Evolutionary conservation across 257 asterid species (phyloP), one percentile per base, ranked within the genome.

Genomic region (Nicotiana tabacum): DNA sequence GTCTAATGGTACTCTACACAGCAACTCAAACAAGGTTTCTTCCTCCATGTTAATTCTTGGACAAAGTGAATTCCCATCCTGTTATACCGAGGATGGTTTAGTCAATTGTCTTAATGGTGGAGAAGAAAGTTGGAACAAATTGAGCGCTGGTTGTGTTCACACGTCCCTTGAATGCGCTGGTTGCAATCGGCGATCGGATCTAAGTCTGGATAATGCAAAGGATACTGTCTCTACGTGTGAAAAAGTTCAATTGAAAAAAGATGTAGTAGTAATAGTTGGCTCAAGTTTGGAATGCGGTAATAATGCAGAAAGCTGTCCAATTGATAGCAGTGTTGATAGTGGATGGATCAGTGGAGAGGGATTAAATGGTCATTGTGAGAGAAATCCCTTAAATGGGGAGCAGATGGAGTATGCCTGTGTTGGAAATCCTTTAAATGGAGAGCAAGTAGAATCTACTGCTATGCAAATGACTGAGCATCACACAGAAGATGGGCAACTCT

Each of bases 231-330:
- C 85, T 83, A 86, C 24, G 13, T 33, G 17, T 72, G 82, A 55
- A 46, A 85, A 86, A 5, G 18, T 77, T 60, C 58, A 77, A 37
- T 12, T 60, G 39, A 78, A 64, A 58, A 82, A 77, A 77, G 90
- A 72, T 80, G 61, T 70, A 18, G 72, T 66, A 84, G 77, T 81
- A 12, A 76, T 32, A 78, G 74, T 81, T 57, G 62, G 66, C 83
- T 77, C 69, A 30, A 55, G 67, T 61, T 82, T 83, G 64, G 89
- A 83, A 78, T 83, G 82, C 83, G 92, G 68, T 77, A 67, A 43
- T 56, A 86, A 85, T 57, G 85, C 60, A 29, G 92, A 82, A 80
- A 88, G 86, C 87, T 85, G 89, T 88, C 83, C 89, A 67, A 83
- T 81, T 62, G 84, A 85, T 48, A 88, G 83, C 76, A 82, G 10